A percentile compares a stretch with the other conserved stretches of the same genome.
Conservation (phyloP, 768 basidiomycete genomes). For the Leccinum fibrillosum region DNA sequence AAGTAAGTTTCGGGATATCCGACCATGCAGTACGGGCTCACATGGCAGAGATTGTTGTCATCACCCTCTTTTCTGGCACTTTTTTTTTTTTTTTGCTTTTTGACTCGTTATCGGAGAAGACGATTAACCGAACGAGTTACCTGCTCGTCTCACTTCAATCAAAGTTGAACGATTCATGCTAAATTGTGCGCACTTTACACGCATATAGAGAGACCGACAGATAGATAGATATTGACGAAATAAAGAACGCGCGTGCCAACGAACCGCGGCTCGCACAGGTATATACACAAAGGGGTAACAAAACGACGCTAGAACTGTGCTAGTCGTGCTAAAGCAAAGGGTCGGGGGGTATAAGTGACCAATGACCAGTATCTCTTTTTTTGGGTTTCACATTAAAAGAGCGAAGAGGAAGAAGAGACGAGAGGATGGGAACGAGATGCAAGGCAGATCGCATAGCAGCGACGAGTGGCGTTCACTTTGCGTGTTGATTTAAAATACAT, state of each 20-base stretch:
- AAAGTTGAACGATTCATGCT: background rate
- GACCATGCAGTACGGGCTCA: too few species aligned
- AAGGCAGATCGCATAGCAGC: background rate
- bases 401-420: background rate
- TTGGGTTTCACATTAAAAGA: background rate
- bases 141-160: background rate
- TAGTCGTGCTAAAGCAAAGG: background rate
- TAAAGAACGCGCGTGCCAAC: background rate
- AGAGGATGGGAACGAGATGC: background rate
- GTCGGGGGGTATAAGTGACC: background rate
- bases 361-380: background rate
- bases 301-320: background rate
- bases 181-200: background rate
- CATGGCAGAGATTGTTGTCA: too few species aligned
- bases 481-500: background rate
- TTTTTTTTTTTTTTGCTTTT: too few species aligned
- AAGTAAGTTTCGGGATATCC: too few species aligned
- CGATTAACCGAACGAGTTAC: background rate
- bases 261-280: background rate
- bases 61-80: too few species aligned
- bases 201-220: background rate
- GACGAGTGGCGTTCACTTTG: background rate
- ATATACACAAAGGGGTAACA: background rate
- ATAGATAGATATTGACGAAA: background rate
- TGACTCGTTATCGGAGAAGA: too few species aligned